Conservation (phyloP, 768 basidiomycete species). For the Chalciporus piperatus region DNA sequence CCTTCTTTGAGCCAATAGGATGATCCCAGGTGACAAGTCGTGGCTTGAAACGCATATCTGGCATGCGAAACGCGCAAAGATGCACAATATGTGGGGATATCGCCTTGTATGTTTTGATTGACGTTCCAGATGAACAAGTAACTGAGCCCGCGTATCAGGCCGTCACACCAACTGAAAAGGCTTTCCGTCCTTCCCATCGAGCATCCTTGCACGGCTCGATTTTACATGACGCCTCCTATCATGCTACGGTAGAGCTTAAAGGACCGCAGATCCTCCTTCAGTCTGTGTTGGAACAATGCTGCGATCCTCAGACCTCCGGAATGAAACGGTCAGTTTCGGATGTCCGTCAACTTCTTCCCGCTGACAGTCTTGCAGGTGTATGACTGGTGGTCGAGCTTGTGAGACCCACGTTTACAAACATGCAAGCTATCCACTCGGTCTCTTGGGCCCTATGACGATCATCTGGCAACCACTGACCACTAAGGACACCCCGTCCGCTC, state of each 20-base stretch:
- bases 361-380: slow-evolving; percentile 44
- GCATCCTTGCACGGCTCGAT: slow-evolving; percentile 84
- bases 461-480: slow-evolving; percentile 60
- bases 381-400: slow-evolving; percentile 61
- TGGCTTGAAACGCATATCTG: slow-evolving; percentile 98
- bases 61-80: slow-evolving; percentile 96
- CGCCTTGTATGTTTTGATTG: slow-evolving; percentile 54
- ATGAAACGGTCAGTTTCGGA: slow-evolving; percentile 49
- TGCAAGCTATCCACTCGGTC: slow-evolving; percentile 60
- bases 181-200: slow-evolving; percentile 87
- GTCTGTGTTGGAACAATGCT: slow-evolving; percentile 49
- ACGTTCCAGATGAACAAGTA: too few species aligned
- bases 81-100: slow-evolving; percentile 92
- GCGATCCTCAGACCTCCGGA: slow-evolving; percentile 66
- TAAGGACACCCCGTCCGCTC: not conserved
- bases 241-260: slow-evolving; percentile 67
- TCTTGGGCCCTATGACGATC: slow-evolving; percentile 69
- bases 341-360: not conserved
- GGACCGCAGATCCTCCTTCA: slow-evolving; percentile 59
- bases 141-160: slow-evolving; percentile 45
- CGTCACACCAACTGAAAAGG: slow-evolving; percentile 84
- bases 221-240: slow-evolving; percentile 88
- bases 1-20: not conserved
- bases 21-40: slow-evolving; percentile 64
- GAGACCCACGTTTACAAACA: slow-evolving; percentile 67